Percentiles rank a stretch among this genome's conserved stretches.
phyloP scores from a whole-genome alignment of 805 yeast genomes.

The Candida silvatica region DNA sequence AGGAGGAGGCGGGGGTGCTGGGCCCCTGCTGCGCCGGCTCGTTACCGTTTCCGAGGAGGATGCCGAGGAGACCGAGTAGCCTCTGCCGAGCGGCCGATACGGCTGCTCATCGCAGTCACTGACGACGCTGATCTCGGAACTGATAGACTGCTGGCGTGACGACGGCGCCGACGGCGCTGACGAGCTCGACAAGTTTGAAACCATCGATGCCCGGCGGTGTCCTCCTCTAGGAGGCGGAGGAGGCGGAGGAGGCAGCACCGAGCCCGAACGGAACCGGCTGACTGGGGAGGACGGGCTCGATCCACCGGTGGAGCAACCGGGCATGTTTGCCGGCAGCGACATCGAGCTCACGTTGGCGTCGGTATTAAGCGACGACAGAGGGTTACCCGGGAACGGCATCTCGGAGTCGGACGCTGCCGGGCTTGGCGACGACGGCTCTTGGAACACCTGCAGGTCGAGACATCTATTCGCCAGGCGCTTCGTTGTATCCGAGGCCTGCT shows the following conservation, averaged over 20 bases:
- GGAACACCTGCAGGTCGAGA: constrained; percentile 16
- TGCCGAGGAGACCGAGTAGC: background rate
- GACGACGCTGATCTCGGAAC: background rate
- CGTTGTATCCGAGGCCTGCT: constrained; percentile 29
- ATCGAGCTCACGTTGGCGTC: too few species aligned
- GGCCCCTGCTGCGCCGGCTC: constrained; percentile 1
- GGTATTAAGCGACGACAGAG: background rate
- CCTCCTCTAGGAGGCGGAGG: background rate
- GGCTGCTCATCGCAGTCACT: background rate
- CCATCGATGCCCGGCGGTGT: too few species aligned
- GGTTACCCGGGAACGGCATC: too few species aligned
- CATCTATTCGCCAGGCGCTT: constrained; percentile 33
- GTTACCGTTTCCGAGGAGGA: background rate
- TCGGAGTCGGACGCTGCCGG: too few species aligned
- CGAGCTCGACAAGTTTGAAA: too few species aligned
- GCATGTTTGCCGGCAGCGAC: background rate
- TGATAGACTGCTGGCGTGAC: too few species aligned
- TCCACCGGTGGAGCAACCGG: background rate
- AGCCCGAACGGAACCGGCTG: background rate
- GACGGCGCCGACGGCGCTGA: too few species aligned
- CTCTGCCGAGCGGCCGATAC: background rate
- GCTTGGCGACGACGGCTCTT: background rate
- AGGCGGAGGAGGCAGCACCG: background rate
- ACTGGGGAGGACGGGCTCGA: background rate
- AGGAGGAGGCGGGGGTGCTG: constrained; percentile 8